phyloP scores from a whole-genome alignment of 805 yeast species.

The Ogataea degrootiae region DNA sequence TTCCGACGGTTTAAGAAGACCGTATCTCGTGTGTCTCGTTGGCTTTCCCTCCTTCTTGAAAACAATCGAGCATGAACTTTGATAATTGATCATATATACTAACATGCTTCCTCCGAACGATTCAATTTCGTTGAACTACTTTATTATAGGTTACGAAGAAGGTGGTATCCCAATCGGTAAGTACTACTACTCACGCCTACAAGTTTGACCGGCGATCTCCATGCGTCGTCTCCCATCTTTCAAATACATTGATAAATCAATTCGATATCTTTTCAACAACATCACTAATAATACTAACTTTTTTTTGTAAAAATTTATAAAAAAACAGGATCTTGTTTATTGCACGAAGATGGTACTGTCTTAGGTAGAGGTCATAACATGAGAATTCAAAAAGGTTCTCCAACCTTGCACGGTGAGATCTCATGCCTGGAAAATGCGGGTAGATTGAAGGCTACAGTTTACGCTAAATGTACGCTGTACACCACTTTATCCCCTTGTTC shows the following conservation, averaged over 20 bases:
- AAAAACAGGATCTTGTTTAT: constrained; percentile 56
- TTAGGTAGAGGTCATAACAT: constrained; percentile 87
- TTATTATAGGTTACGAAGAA: constrained; percentile 52
- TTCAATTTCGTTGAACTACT: too few species aligned
- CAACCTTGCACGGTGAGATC: constrained; percentile 90
- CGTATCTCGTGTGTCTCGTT: neutral
- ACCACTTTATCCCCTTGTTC: constrained; percentile 90
- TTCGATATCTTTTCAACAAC: constrained; percentile 38
- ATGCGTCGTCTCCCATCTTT: too few species aligned
- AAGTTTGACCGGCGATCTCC: too few species aligned
- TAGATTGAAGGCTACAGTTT: constrained; percentile 70
- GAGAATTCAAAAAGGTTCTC: constrained; percentile 79
- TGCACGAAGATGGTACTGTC: constrained; percentile 70
- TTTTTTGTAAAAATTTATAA: constrained; percentile 19
- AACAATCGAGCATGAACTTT: too few species aligned
- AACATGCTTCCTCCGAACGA: too few species aligned
- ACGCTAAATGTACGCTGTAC: constrained; percentile 84
- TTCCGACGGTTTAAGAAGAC: neutral
- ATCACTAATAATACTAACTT: constrained; percentile 9
- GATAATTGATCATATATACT: too few species aligned
- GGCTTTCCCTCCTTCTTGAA: neutral
- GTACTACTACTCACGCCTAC: too few species aligned
- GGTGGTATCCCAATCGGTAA: constrained; percentile 57
- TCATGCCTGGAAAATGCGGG: constrained; percentile 89
- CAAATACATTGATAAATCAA: too few species aligned